Conservation (phyloP, 1,284 basidiomycete species). For the Trichosporon coremiiforme region DNA sequence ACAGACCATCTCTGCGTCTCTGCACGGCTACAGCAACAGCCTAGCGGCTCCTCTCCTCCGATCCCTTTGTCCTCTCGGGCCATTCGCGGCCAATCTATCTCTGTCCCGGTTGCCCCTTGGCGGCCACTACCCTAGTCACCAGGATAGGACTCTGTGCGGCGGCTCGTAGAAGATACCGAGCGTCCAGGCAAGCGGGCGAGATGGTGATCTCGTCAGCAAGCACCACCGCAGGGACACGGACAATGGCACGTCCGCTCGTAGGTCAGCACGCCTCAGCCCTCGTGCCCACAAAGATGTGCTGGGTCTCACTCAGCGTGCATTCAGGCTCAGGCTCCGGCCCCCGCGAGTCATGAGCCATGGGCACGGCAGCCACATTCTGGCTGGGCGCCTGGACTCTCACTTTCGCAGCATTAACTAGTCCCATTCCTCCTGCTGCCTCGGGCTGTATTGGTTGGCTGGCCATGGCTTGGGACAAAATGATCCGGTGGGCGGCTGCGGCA, state of each 20-base stretch:
- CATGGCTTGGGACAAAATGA: background rate
- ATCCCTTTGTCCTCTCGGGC: background rate
- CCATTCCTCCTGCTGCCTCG: background rate
- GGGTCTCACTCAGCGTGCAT: background rate
- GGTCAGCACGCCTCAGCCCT: background rate
- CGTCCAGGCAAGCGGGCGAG: background rate
- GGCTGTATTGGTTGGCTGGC: conserved; percentile 1
- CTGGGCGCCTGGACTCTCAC: background rate
- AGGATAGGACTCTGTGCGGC: background rate
- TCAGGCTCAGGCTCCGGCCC: background rate
- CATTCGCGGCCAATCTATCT: background rate
- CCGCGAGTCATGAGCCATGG: background rate
- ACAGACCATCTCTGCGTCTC: background rate
- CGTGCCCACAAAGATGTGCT: background rate
- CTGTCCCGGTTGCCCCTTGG: background rate
- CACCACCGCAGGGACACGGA: background rate
- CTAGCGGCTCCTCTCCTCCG: background rate
- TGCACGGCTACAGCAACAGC: background rate
- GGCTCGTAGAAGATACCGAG: background rate
- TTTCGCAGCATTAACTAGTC: background rate
- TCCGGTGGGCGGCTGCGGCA: background rate
- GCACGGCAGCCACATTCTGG: too few species aligned
- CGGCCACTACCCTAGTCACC: background rate
- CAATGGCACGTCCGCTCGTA: background rate
- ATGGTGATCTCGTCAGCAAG: conserved; percentile 6